These are phyloP conservation scores for Xerocomus amazonicus DNA, from an alignment of 1,284 basidiomycete genomes.

Conservation along the genomic window DNA sequence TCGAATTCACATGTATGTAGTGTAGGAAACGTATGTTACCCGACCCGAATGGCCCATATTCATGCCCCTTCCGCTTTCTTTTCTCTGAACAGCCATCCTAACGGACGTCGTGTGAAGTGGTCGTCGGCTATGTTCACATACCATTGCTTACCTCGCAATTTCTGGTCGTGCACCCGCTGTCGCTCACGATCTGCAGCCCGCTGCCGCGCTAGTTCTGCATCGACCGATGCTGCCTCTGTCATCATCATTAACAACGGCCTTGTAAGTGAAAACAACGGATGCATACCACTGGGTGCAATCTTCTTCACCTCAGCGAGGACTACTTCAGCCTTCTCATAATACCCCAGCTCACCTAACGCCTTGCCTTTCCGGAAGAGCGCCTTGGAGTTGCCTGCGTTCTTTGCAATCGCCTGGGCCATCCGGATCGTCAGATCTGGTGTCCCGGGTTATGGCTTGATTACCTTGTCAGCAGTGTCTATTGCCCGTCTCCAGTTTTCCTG, in stretches of 20 bases:
- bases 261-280: background rate
- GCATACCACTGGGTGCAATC: conserved; percentile 56
- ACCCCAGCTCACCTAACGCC: conserved; percentile 69
- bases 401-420: conserved; percentile 54
- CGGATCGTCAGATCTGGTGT: background rate
- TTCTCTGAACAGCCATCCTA: conserved; percentile 41
- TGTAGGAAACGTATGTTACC: conserved; percentile 1
- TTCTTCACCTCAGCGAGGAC: conserved; percentile 60
- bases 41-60: background rate
- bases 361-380: conserved; percentile 79
- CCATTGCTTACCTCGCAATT: conserved; percentile 58
- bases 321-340: conserved; percentile 64
- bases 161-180: conserved; percentile 62
- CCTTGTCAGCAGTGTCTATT: conserved; percentile 73
- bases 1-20: conserved; percentile 19
- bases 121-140: background rate
- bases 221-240: conserved; percentile 54
- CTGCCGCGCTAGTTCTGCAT: conserved; percentile 58
- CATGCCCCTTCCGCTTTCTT: conserved; percentile 23
- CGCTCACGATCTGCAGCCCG: conserved; percentile 59
- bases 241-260: background rate
- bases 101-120: conserved; percentile 3
- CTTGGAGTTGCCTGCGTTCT: conserved; percentile 72
- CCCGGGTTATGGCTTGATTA: conserved; percentile 17
- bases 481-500: conserved; percentile 72